phyloP scores from a whole-genome alignment of 2,329 filamentous ascomycete genomes.

The Chaetoscypha palmicola region DNA sequence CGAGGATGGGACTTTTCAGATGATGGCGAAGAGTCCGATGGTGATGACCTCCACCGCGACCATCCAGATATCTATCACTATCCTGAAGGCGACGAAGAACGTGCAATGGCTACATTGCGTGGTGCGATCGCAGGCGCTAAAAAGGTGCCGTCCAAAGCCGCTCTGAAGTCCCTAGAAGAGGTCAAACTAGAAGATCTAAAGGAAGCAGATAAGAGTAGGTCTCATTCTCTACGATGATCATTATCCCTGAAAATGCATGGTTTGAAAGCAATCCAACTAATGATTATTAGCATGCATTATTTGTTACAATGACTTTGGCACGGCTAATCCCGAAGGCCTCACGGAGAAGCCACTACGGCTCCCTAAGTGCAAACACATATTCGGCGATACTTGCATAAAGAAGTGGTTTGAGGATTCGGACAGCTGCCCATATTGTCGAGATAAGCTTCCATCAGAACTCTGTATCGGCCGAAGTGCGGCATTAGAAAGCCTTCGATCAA shows the following conservation, averaged over 20 bases:
- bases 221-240: not conserved
- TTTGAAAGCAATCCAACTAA: slow-evolving; percentile 9
- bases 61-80: slow-evolving; percentile 6
- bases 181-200: slow-evolving; percentile 25
- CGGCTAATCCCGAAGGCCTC: slow-evolving; percentile 49
- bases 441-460: slow-evolving; percentile 49
- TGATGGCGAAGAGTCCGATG: slow-evolving; percentile 16
- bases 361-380: slow-evolving; percentile 57
- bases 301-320: slow-evolving; percentile 57
- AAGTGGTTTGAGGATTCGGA: slow-evolving; percentile 58
- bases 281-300: slow-evolving; percentile 48
- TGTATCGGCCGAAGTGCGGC: slow-evolving; percentile 14
- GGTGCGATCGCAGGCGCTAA: slow-evolving; percentile 21
- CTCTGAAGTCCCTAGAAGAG: slow-evolving; percentile 26
- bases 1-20: slow-evolving; percentile 6
- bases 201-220: slow-evolving; percentile 27
- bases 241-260: not conserved
- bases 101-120: slow-evolving; percentile 19
- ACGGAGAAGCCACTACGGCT: slow-evolving; percentile 50
- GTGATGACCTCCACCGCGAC: too few species aligned
- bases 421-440: slow-evolving; percentile 57
- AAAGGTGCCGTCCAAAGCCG: slow-evolving; percentile 25
- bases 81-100: slow-evolving; percentile 17
- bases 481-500: slow-evolving; percentile 9
- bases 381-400: slow-evolving; percentile 57